Conservation (phyloP, 306 rosid species). For the Clitoria ternatea region DNA sequence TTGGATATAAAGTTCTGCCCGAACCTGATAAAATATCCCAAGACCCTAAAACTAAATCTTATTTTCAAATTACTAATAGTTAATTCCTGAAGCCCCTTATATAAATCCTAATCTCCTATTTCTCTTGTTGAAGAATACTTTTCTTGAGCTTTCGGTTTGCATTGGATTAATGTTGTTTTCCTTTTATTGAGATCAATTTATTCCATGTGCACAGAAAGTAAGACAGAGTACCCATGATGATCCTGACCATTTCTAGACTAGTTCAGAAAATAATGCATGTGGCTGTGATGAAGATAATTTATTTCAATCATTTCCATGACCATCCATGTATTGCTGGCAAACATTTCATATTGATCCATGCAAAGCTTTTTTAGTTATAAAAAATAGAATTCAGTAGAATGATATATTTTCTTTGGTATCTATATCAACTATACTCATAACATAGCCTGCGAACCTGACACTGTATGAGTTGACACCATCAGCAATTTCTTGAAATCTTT, state of each 20-base stretch:
- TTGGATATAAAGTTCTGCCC: not conserved
- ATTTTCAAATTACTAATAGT: not conserved
- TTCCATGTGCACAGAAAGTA: not conserved
- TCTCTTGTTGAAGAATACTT: not conserved
- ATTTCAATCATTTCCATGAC: not conserved
- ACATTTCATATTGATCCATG: not conserved
- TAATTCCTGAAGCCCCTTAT: not conserved
- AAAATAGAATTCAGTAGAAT: not conserved
- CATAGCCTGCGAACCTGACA: not conserved
- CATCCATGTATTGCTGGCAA: not conserved
- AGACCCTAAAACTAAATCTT: not conserved
- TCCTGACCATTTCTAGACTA: not conserved
- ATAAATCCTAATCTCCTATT: not conserved
- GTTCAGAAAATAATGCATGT: not conserved
- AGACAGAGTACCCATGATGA: not conserved
- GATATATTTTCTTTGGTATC: not conserved
- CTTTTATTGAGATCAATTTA: not conserved
- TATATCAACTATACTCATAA: conserved; percentile 3
- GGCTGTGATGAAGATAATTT: not conserved
- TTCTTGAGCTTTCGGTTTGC: not conserved
- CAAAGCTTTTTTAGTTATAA: not conserved
- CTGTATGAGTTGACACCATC: not conserved
- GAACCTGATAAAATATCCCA: not conserved
- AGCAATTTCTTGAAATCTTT: not conserved
- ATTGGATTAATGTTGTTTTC: not conserved